Evolutionary conservation across 1,284 basidiomycete genomes (phyloP), one percentile per base, ranked within the genome.

Genomic region (Heterobasidion occidentale): DNA sequence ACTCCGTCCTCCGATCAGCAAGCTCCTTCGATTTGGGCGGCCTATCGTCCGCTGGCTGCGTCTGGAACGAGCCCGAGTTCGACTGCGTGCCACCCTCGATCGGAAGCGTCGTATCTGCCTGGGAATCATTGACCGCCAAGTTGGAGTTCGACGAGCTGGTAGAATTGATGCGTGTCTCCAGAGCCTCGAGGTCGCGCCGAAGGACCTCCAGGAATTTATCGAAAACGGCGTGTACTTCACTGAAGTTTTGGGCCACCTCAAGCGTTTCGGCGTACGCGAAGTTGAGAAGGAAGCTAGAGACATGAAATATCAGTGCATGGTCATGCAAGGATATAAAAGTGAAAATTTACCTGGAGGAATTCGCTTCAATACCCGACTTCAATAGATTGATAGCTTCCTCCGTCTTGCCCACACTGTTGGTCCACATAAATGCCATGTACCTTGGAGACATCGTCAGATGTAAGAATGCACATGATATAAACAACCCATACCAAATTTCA

Each of bases 351-450:
- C 88, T 92, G 9, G 83, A 76, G 0, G 94, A 88, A 68, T 94
- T 97, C 9, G 94, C 94, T 60, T 93, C 86, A 57, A 95, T 81
- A 2, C 95, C 96, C 3, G 86, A 79, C 69, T 89, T 90, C 55
- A 98, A 78, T 55, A 92, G 83, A n/a, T 80, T 77, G 12, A 86
- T 66, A 0, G 91, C 92, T 62, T 98, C 94, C 9, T 97, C 94
- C 7, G 77, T 72, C 67, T 89, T 90, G 53, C 87, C 87, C n/a
- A 85, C 74, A 48, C 78, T 80, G 55, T 79, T 75, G 47, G 86
- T 86, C 83, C 92, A 96, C 17, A 77, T 82, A 62, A 90, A 92
- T 1, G 93, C 91, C 81, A 96, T 91, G 69, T 92, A 95, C 89
- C 92, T 94, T 63, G 11, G 48, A 20, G 17, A 38, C 48, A 47